phyloP scores from a whole-genome alignment of 176 grass and related monocot species.

The Alopecurus myosuroides region DNA sequence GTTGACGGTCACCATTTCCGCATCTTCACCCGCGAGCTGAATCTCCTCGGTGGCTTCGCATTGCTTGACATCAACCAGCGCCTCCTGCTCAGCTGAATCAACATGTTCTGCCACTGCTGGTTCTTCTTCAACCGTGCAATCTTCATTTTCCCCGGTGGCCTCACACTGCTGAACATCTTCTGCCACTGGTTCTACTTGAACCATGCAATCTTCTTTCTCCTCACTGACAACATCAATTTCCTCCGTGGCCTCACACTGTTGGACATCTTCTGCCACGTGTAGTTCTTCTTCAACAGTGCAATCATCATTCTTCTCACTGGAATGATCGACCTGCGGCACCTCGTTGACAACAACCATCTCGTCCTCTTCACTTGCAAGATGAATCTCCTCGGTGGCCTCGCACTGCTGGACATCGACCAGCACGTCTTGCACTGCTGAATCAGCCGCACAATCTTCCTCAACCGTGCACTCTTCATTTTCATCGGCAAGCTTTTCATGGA shows the following conservation, averaged over 20 bases:
- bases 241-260: neutral
- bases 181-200: too few relatives aligned
- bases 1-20: too few relatives aligned
- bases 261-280: too few relatives aligned
- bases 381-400: neutral
- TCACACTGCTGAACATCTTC: neutral
- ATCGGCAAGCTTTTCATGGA: too few relatives aligned
- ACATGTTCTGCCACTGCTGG: neutral
- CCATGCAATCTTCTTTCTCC: too few relatives aligned
- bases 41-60: neutral
- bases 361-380: neutral
- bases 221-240: neutral
- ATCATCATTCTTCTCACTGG: neutral
- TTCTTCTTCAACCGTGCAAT: neutral
- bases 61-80: neutral
- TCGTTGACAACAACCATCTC: neutral
- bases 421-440: neutral
- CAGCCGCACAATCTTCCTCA: neutral
- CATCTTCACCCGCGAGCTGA: neutral
- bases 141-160: neutral
- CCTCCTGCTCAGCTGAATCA: neutral
- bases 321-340: neutral
- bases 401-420: neutral
- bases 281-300: neutral
- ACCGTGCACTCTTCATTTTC: neutral